A percentile compares a stretch with the other conserved stretches of the same genome.
phyloP scores from a whole-genome alignment of 306 rosid genomes.

The Quercus gilva region DNA sequence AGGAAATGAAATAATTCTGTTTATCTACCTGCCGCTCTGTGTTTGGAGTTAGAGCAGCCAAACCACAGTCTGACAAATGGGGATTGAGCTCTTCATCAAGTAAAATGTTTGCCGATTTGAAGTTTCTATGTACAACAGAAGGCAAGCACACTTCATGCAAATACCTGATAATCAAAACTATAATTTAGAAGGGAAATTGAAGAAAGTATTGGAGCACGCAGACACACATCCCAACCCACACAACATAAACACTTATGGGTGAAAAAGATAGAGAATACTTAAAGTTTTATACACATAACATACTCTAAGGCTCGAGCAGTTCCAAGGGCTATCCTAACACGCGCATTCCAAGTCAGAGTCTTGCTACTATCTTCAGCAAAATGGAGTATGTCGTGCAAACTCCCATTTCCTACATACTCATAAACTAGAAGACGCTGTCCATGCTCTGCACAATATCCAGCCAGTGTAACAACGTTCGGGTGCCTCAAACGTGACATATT shows the following conservation, averaged over 20 bases:
- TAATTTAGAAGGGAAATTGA: conserved; percentile 13
- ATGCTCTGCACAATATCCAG: conserved; percentile 88
- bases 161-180: conserved; percentile 57
- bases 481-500: conserved; percentile 93
- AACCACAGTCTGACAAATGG: conserved; percentile 83
- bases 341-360: conserved; percentile 88
- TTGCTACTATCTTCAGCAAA: conserved; percentile 75
- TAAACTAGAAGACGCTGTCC: conserved; percentile 94
- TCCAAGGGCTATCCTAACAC: conserved; percentile 96
- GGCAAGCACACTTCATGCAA: conserved; percentile 99
- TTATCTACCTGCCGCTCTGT: conserved; percentile 70
- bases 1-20: conserved; percentile 1
- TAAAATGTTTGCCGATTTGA: conserved; percentile 93
- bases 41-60: conserved; percentile 85
- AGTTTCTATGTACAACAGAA: conserved; percentile 92
- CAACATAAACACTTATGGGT: neutral
- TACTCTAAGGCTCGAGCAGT: conserved; percentile 98
- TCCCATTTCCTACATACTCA: conserved; percentile 75
- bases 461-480: conserved; percentile 81
- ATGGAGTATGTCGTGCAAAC: conserved; percentile 91
- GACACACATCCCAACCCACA: neutral
- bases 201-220: neutral
- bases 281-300: conserved; percentile 30
- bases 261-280: conserved; percentile 3
- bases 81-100: conserved; percentile 95